Conservation (phyloP, 2,329 filamentous ascomycete species). For the Aureobasidium sp. region DNA sequence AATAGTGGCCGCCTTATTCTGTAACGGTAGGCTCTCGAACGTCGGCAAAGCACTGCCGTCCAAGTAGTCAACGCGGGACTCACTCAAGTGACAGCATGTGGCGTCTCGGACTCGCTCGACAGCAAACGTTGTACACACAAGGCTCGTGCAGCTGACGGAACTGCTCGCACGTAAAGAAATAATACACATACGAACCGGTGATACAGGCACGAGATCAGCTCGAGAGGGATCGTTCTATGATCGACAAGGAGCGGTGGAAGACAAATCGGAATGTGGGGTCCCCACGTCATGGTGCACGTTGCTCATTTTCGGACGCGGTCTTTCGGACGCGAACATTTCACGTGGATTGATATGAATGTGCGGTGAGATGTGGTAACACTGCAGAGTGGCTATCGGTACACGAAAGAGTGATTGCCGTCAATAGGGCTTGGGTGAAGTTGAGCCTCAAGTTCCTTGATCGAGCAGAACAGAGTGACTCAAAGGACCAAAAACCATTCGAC, state of each 20-base stretch:
- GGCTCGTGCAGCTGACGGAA: conserved; percentile 8
- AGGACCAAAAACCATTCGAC: no score
- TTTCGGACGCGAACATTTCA: not conserved
- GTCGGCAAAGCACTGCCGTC: not conserved
- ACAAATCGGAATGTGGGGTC: conserved; percentile 13
- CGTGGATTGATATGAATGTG: not conserved
- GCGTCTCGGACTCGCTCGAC: not conserved
- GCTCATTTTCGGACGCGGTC: not conserved
- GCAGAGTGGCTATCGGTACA: not conserved
- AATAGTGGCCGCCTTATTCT: not conserved
- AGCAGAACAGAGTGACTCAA: not conserved
- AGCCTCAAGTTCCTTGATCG: not conserved
- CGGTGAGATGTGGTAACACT: not conserved
- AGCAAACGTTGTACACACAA: not conserved
- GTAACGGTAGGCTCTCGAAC: not conserved
- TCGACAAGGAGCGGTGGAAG: not conserved
- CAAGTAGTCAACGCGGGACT: not conserved
- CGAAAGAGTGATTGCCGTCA: not conserved
- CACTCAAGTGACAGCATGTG: not conserved
- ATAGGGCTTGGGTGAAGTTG: not conserved
- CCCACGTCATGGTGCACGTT: conserved; percentile 4
- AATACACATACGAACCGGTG: conserved; percentile 1
- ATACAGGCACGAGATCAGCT: conserved; percentile 11
- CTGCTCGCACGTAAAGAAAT: conserved; percentile 1
- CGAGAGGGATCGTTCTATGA: not conserved